Conservation (phyloP, 2,329 filamentous ascomycete genomes). For the Ascochyta rabiei region DNA sequence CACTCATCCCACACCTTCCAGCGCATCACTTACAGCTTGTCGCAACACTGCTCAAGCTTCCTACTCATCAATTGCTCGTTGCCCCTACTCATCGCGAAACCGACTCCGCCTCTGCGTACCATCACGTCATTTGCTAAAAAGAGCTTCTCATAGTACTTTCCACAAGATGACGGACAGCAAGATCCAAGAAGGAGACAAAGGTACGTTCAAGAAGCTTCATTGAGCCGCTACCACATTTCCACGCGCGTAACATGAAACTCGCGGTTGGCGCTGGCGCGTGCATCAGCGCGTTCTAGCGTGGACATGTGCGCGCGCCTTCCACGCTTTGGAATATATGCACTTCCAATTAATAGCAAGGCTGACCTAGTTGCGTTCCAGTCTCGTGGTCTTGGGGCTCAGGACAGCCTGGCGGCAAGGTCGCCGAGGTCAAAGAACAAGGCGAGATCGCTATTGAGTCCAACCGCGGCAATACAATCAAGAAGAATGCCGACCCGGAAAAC, state of each 20-base stretch:
- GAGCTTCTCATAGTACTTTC: conserved; percentile 18
- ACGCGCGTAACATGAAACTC: background rate
- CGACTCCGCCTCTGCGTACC: conserved; percentile 25
- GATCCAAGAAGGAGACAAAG: conserved; percentile 47
- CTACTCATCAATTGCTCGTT: conserved; percentile 34
- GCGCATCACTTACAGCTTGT: conserved; percentile 32
- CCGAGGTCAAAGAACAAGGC: conserved; percentile 63
- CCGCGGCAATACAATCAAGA: conserved; percentile 68
- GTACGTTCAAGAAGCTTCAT: conserved; percentile 26
- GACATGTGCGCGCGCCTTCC: conserved; percentile 7
- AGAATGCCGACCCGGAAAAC: conserved; percentile 65
- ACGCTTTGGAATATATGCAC: no score
- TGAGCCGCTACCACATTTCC: background rate
- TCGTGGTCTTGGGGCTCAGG: conserved; percentile 67
- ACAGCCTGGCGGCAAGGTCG: conserved; percentile 62
- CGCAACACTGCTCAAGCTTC: conserved; percentile 20
- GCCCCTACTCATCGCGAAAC: conserved; percentile 26
- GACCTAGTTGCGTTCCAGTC: conserved; percentile 52
- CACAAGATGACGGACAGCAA: conserved; percentile 44
- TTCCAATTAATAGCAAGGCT: background rate
- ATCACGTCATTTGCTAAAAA: conserved; percentile 41
- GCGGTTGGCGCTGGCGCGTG: background rate
- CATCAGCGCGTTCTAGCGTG: conserved; percentile 11
- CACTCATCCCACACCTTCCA: conserved; percentile 23
- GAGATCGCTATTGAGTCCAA: conserved; percentile 66